Evolutionary conservation across 352 stramenopile species (phyloP).

Genomic region (Phytopythium montanum): DNA sequence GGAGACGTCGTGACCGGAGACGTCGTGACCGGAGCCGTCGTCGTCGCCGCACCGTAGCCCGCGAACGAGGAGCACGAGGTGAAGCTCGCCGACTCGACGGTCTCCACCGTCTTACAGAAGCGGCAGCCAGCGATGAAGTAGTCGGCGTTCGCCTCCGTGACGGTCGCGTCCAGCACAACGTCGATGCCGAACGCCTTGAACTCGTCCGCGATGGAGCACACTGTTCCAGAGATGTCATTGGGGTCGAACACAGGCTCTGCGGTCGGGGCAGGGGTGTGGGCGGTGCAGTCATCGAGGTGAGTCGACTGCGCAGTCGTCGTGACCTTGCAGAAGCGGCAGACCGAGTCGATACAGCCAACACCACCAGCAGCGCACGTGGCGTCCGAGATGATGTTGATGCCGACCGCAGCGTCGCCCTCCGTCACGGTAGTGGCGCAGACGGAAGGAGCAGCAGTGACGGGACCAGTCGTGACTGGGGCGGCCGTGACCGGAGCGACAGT

Average conservation of each 20-base stretch:
- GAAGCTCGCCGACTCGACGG: constrained; percentile 17
- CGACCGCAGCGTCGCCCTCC: constrained; percentile 11
- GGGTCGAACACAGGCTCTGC: neutral
- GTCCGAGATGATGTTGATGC: constrained; percentile 29
- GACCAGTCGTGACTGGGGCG: neutral
- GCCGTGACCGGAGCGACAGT: neutral
- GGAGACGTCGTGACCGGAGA: constrained; percentile 15
- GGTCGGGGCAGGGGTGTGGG: constrained; percentile 1
- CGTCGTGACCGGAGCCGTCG: constrained; percentile 10
- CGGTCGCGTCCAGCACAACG: constrained; percentile 25
- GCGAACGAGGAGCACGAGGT: constrained; percentile 13
- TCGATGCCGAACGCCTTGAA: constrained; percentile 14
- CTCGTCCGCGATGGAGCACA: neutral
- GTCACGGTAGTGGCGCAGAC: constrained; percentile 4
- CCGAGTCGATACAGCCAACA: constrained; percentile 27
- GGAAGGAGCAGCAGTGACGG: neutral
- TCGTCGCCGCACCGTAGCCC: neutral
- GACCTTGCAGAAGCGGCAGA: constrained; percentile 33
- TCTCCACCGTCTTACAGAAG: constrained; percentile 29
- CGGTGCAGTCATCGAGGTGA: constrained; percentile 12
- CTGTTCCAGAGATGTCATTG: neutral
- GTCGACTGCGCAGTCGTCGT: constrained; percentile 18
- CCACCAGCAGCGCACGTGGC: constrained; percentile 21
- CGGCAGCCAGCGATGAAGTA: constrained; percentile 29
- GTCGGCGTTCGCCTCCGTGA: constrained; percentile 16